These are phyloP conservation scores for Triangularia setosa DNA, from an alignment of 2,329 filamentous ascomycete genomes.

Conservation along the genomic window DNA sequence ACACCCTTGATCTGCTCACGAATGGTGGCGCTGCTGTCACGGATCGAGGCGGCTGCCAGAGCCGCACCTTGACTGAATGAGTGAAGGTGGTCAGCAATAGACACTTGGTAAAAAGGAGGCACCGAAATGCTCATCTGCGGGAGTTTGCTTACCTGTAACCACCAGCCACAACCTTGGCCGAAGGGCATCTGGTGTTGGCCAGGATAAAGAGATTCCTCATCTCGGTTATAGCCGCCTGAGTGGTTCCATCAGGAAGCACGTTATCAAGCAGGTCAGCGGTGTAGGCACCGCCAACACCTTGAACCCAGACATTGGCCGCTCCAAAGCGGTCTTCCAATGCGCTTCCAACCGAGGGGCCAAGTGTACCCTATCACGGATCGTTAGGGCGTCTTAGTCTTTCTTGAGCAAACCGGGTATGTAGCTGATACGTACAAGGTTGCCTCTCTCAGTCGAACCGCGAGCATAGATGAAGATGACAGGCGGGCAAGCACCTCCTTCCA, in stretches of 20 bases:
- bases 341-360: conserved; percentile 30
- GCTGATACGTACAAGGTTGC: conserved; percentile 33
- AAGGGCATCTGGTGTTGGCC: conserved; percentile 41
- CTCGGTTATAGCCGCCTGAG: conserved; percentile 35
- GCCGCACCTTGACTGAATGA: conserved; percentile 38
- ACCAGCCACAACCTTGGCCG: conserved; percentile 37
- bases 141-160: conserved; percentile 30
- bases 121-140: too few relatives aligned
- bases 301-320: conserved; percentile 35
- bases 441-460: conserved; percentile 36
- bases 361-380: conserved; percentile 4
- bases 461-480: conserved; percentile 38
- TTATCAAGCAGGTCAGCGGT: conserved; percentile 20
- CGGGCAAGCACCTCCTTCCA: conserved; percentile 28
- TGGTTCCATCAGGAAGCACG: conserved; percentile 19
- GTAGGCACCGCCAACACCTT: conserved; percentile 42
- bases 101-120: conserved; percentile 37
- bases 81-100: conserved; percentile 19
- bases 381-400: neutral
- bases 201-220: conserved; percentile 38
- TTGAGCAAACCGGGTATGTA: neutral
- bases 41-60: conserved; percentile 38
- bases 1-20: conserved; percentile 33
- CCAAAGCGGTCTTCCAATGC: conserved; percentile 30
- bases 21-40: conserved; percentile 29